Evolutionary conservation across 2,329 filamentous ascomycete species (phyloP), one percentile per base, ranked within the genome.

Genomic region (Penicillium thymicola): DNA sequence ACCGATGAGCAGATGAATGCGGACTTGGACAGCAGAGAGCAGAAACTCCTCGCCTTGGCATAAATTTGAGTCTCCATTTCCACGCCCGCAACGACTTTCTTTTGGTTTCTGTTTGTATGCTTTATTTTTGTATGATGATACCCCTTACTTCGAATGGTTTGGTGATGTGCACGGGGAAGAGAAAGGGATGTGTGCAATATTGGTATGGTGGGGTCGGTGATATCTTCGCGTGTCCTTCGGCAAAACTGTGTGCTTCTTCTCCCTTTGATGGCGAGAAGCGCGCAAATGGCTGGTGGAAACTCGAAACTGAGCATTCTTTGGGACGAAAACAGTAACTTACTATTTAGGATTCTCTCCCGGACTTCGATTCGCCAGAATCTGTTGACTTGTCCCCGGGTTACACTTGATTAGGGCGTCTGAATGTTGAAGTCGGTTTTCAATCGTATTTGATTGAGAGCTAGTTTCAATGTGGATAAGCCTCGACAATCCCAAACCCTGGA

Each of bases 1-100:
- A 64, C 55, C 23, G 63, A 69, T 48, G 65, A 67, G 46, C 65
- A 69, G 37, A 73, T 73, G 70, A 68, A 72, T 42, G 63, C 60
- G 49, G 71, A 73, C 46, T 61, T 73, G 13, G 53, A 58, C 3
- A 38, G 49, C 14, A 61, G 66, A 30, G 66, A 69, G 57, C 68
- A 66, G 55, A 60, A 50, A 25, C 36, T 45, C 28, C 28, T 65
- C 18, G 45, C 38, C 10, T 42, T 23, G 25, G 23, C n/a, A 7
- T 55, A 37, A 28, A n/a, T 18, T 32, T 34, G 18, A 43, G 30
- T 18, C 38, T 37, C 30, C 4, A 23, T 30, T 21, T 28, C 28
- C 28, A 41, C 43, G 40, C 43, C 52, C 30, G 46, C 40, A 36
- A 57, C 51, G 55, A 57, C 43, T 57, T 54, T 48, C 43, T 21